These are phyloP conservation scores for Tinospora cordifolia DNA, from an alignment of 164 flowering plant species.

Conservation along the genomic window DNA sequence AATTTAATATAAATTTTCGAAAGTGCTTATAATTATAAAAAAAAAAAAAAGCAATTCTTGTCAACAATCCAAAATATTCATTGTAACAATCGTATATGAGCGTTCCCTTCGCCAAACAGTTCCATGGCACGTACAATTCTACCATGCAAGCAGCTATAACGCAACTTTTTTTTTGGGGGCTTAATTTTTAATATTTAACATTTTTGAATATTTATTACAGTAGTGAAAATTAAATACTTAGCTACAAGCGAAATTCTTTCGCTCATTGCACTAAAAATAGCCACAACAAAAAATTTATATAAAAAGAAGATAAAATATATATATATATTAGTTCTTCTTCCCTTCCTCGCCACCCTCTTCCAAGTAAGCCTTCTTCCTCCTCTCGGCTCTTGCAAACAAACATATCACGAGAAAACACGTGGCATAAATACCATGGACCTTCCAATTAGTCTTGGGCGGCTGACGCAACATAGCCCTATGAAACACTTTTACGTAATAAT, in stretches of 20 bases:
- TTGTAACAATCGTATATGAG: no score
- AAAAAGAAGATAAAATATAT: not conserved
- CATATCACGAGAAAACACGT: conserved; percentile 70
- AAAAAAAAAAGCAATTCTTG: no score
- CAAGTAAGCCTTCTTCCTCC: conserved; percentile 85
- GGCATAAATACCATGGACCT: conserved; percentile 77
- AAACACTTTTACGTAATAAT: conserved; percentile 76
- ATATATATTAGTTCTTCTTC: conserved; percentile 46
- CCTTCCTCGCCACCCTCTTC: conserved; percentile 76
- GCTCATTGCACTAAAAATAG: not conserved
- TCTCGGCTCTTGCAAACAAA: conserved; percentile 47
- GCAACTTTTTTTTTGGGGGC: no score
- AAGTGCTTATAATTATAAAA: no score
- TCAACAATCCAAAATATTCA: no score
- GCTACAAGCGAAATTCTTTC: conserved; percentile 8
- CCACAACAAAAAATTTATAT: not conserved
- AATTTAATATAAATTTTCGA: no score
- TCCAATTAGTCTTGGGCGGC: conserved; percentile 87
- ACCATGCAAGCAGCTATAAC: no score
- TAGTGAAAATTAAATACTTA: no score
- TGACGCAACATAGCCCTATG: conserved; percentile 67
- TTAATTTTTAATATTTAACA: no score
- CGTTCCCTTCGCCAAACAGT: no score
- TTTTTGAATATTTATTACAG: no score
- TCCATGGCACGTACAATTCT: no score